Evolutionary conservation across 345 rosid species (phyloP), one percentile per base, ranked within the genome.

Genomic region (Sapria himalayana): DNA sequence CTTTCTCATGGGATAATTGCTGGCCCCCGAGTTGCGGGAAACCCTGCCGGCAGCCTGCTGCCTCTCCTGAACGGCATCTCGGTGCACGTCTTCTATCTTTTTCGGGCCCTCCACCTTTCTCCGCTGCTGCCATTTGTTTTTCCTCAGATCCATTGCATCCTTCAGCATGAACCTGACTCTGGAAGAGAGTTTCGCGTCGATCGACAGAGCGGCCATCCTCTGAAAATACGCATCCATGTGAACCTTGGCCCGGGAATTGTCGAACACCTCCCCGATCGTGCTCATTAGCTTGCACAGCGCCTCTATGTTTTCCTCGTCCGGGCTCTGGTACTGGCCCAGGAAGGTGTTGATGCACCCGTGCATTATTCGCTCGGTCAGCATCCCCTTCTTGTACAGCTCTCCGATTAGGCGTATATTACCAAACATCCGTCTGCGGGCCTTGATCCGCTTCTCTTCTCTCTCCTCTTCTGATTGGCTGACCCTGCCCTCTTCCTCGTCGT

Each of bases 41-140:
- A 65, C 67, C 77, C 95, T 69, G 50, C 69, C 54, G 15, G 67
- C 37, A 43, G 79, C 95, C 25, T 76, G 68, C 37, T 79, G 92
- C 35, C 93, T 75, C 58, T 91, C 99, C 64, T 91, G 93, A 43
- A 85, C 93, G 54, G 93, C 95, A 66, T 84, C 99, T 61, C 93
- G 67, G 60, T 84, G 99, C 46, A 91, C 93, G 51, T 91, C 99
- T 33, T 91, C 95, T 9, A 89, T 80, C 73, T 89, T 84, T 56
- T 89, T 89, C 2, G 99, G 99, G 35, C 99, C 99, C 39, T 84
- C 99, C n/a, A 84, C 93, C 68, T 91, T 91, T 63, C 92, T 74
- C 70, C 99, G 71, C 51, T 91, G 89, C 63, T 80, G 95, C 95
- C 99, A 80, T 49, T 77, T 91, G 50, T 80, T 84, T 67, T 53